Conservation (phyloP, 208 protist genomes). For the Entamoeba invadens region DNA sequence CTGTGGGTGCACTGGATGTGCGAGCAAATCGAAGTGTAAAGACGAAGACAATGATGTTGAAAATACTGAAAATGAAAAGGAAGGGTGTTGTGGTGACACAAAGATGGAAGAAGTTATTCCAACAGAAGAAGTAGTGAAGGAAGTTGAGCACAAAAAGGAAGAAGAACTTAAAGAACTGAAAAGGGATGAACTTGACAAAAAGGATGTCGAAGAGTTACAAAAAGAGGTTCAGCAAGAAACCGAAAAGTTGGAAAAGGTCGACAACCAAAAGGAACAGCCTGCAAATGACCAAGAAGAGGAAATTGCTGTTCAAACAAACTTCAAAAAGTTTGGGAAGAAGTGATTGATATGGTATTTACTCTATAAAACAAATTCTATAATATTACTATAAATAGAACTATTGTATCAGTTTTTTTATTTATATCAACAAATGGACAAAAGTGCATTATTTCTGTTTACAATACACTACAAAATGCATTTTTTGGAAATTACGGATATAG, state of each 20-base stretch:
- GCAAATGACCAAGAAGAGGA: too few relatives aligned
- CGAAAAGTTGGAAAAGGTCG: background rate
- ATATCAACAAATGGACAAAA: too few relatives aligned
- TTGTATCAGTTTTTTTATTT: too few relatives aligned
- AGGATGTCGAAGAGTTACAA: background rate
- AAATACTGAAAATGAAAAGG: too few relatives aligned
- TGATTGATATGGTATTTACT: too few relatives aligned
- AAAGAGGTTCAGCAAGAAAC: background rate
- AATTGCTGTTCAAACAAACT: background rate
- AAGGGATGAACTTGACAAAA: background rate
- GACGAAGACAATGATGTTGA: background rate
- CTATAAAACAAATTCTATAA: too few relatives aligned
- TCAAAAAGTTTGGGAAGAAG: background rate
- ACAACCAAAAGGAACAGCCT: background rate
- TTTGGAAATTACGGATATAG: background rate
- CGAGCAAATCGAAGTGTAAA: background rate
- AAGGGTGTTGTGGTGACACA: too few relatives aligned
- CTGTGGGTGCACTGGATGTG: conserved; percentile 4
- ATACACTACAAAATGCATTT: too few relatives aligned
- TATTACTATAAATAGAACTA: background rate
- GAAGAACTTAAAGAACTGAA: background rate
- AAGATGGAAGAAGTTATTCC: background rate
- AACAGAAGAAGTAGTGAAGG: background rate
- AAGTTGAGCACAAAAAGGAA: background rate
- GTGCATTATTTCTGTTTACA: too few relatives aligned